Base-by-base conservation (phyloP, 768 basidiomycete genomes). In the Daedaleopsis sinensis region DNA sequence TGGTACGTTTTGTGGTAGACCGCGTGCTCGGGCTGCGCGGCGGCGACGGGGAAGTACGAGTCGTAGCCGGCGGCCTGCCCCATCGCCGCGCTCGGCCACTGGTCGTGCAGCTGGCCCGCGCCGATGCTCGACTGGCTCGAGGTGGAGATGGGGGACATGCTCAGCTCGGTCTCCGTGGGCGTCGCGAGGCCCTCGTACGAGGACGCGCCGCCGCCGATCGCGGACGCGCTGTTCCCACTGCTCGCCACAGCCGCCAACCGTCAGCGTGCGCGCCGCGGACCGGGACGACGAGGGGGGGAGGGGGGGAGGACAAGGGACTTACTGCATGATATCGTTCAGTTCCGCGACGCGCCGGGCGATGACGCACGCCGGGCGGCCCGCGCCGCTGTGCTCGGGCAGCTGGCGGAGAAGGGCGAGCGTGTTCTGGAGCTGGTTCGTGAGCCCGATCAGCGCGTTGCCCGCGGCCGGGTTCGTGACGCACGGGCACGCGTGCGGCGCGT, bases 241-340 rank as follows among this genome's bases (percentile, higher is more conserved):
- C 46, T 49, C 52, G 52, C 8, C 39, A 54, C 39, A 19, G 36
- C 18, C 12, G 21, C n/a, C n/a, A n/a, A 9, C 57, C 44, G 49
- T 15, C 19, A 18, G 23, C 35, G 51, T 32, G 23, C 48, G 44
- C 36, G 23, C 39, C 27, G 27, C 27, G 27, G 27, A 50, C 48
- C 24, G 49, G 67, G n/a, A n/a, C n/a, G n/a, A n/a, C n/a, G n/a
- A n/a, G n/a, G n/a, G n/a, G n/a, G n/a, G n/a, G n/a, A n/a, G 61
- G n/a, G 18, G 5, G 57, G 60, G 66, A 60, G 21, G 43, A 55
- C 58, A 65, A 63, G 66, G 63, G 50, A 84, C 88, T 71, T 74
- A 91, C 89, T 87, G 86, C 75, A 91, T 79, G 36, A 88, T 73
- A 68, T 79, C 82, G 69, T 80, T 79, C 37, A 91, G 78, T 63